Evolutionary conservation across 768 basidiomycete species (phyloP).

Genomic region (Mrakia hoshinonis): DNA sequence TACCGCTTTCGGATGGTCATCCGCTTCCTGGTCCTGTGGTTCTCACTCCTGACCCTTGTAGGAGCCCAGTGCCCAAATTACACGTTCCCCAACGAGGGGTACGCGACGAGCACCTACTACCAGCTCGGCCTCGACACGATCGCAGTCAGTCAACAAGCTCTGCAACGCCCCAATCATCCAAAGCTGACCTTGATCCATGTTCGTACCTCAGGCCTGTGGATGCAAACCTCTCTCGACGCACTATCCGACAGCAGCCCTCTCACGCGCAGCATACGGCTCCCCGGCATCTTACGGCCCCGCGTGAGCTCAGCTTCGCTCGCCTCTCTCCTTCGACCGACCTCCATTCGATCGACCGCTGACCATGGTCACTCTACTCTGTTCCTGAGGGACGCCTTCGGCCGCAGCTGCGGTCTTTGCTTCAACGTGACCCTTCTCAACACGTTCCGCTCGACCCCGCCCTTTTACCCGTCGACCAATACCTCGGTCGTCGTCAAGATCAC

Average conservation of each 20-base stretch:
- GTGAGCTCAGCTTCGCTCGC: background rate
- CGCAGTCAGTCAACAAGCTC: background rate
- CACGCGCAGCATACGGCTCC: background rate
- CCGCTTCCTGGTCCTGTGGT: background rate
- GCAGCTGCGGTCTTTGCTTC: slow-evolving; percentile 65
- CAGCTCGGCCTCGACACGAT: background rate
- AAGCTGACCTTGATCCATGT: background rate
- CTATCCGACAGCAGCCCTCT: background rate
- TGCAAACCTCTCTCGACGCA: background rate
- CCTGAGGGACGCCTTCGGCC: too few relatives aligned
- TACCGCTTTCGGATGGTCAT: background rate
- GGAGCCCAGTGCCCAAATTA: background rate
- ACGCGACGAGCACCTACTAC: background rate
- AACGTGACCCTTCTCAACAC: slow-evolving; percentile 65
- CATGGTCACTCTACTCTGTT: background rate
- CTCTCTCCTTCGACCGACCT: background rate
- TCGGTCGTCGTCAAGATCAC: slow-evolving; percentile 55
- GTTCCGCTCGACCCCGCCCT: slow-evolving; percentile 58
- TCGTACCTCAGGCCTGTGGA: background rate
- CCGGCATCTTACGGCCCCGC: background rate
- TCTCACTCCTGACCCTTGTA: background rate
- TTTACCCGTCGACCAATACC: slow-evolving; percentile 46
- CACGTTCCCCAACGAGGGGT: background rate
- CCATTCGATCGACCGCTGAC: background rate
- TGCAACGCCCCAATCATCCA: background rate